A percentile compares a stretch with the other conserved stretches of the same genome.
These are phyloP conservation scores for Euphorbia pulcherrima DNA, from an alignment of 345 rosid genomes.

Conservation along the genomic window DNA sequence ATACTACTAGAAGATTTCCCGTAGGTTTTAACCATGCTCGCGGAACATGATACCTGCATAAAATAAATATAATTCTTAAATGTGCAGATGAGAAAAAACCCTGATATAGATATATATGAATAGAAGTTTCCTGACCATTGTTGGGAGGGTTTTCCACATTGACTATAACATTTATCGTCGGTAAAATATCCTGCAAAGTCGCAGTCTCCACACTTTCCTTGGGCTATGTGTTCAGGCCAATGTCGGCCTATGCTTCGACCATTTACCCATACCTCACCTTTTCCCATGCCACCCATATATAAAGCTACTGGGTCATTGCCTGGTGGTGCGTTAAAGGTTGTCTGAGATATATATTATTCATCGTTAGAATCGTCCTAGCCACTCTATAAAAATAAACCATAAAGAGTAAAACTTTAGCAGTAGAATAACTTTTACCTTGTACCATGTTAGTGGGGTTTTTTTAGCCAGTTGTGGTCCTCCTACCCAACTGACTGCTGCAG, in stretches of 20 bases:
- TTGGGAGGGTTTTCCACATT: constrained; percentile 24
- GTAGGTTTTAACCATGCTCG: constrained; percentile 40
- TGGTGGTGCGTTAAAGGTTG: constrained; percentile 53
- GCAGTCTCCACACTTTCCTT: constrained; percentile 18
- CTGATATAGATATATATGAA: not conserved
- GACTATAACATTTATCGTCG: constrained; percentile 17
- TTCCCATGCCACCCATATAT: constrained; percentile 50
- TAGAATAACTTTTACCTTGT: constrained; percentile 22
- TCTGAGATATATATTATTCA: constrained; percentile 31
- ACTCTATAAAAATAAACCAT: not conserved
- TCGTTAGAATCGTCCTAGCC: not conserved
- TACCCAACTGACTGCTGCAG: constrained; percentile 22
- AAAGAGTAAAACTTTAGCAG: not conserved
- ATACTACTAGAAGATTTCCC: constrained; percentile 33
- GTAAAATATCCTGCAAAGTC: constrained; percentile 22
- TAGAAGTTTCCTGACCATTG: constrained; percentile 13
- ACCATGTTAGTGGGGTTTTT: constrained; percentile 30
- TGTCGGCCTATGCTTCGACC: constrained; percentile 81
- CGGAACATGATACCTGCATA: constrained; percentile 45
- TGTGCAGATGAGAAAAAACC: not conserved
- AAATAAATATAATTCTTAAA: not conserved
- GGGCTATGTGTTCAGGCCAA: constrained; percentile 28
- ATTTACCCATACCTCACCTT: constrained; percentile 72
- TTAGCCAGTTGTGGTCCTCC: constrained; percentile 19
- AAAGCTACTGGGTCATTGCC: constrained; percentile 78